These are phyloP conservation scores for Fusarium brevicatenulatum DNA, from an alignment of 2,329 filamentous ascomycete genomes.

Conservation along the genomic window DNA sequence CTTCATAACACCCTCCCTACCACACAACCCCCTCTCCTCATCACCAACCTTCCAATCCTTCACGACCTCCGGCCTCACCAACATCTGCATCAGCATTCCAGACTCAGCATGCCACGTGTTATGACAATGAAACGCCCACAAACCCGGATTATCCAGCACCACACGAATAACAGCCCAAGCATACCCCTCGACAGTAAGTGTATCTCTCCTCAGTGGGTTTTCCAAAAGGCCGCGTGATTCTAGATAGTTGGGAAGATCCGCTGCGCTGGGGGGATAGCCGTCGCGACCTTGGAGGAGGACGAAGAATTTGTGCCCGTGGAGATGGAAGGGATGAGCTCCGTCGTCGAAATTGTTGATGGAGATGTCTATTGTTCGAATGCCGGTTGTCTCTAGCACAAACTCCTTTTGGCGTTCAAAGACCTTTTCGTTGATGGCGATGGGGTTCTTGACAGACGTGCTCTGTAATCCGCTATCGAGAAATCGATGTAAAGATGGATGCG, in stretches of 20 bases:
- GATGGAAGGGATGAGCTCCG: slow-evolving; percentile 57
- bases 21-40: slow-evolving; percentile 45
- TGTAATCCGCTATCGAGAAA: slow-evolving; percentile 44
- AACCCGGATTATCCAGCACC: slow-evolving; percentile 65
- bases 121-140: slow-evolving; percentile 70
- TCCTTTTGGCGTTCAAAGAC: slow-evolving; percentile 46
- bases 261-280: slow-evolving; percentile 49
- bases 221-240: slow-evolving; percentile 35
- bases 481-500: slow-evolving; percentile 50
- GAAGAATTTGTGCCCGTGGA: slow-evolving; percentile 70
- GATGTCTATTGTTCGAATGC: slow-evolving; percentile 64
- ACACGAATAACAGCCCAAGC: slow-evolving; percentile 66
- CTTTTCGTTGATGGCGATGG: slow-evolving; percentile 45
- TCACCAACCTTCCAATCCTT: slow-evolving; percentile 40
- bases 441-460: slow-evolving; percentile 6
- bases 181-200: slow-evolving; percentile 63
- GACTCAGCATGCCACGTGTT: slow-evolving; percentile 68
- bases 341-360: slow-evolving; percentile 71
- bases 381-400: slow-evolving; percentile 60
- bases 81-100: slow-evolving; percentile 69
- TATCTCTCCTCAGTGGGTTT: slow-evolving; percentile 53
- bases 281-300: slow-evolving; percentile 49
- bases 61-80: slow-evolving; percentile 47
- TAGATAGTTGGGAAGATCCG: slow-evolving; percentile 42
- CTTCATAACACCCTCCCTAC: slow-evolving; percentile 42